These are phyloP conservation scores for Candolleomyces efflorescens DNA, from an alignment of 768 basidiomycete species.

Conservation along the genomic window DNA sequence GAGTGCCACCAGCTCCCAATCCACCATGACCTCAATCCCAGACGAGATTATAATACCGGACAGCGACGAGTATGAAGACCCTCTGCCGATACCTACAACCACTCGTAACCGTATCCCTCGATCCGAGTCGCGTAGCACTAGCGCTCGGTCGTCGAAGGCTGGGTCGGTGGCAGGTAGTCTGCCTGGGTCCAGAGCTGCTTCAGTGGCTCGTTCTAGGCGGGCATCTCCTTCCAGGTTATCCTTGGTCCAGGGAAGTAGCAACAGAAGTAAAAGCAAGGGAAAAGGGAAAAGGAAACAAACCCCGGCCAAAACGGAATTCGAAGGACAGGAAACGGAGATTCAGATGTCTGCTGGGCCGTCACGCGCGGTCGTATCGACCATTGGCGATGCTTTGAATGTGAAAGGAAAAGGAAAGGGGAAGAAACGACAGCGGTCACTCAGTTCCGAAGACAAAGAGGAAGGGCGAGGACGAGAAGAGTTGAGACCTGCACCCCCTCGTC, in stretches of 20 bases:
- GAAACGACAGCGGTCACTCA: background rate
- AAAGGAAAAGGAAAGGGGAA: background rate
- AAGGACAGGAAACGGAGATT: background rate
- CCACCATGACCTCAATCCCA: too few relatives aligned
- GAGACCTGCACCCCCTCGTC: background rate
- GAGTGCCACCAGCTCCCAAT: too few relatives aligned
- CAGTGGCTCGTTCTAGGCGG: too few relatives aligned
- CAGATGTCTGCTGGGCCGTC: background rate
- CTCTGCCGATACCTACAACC: conserved; percentile 1
- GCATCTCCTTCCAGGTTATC: too few relatives aligned
- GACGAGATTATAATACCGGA: too few relatives aligned
- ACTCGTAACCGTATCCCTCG: conserved; percentile 1
- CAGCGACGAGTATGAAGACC: background rate
- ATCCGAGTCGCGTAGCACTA: background rate
- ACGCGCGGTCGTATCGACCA: background rate
- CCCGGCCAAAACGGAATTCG: background rate
- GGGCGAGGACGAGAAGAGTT: background rate
- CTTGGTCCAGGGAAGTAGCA: too few relatives aligned
- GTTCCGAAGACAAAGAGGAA: background rate
- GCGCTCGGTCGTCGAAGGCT: background rate
- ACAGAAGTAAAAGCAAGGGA: too few relatives aligned
- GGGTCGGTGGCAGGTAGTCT: background rate
- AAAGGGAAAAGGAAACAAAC: too few relatives aligned
- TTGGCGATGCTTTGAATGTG: background rate
- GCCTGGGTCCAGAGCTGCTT: background rate